These are phyloP conservation scores for Floccularia luteovirens DNA, from an alignment of 768 basidiomycete genomes.

Conservation along the genomic window DNA sequence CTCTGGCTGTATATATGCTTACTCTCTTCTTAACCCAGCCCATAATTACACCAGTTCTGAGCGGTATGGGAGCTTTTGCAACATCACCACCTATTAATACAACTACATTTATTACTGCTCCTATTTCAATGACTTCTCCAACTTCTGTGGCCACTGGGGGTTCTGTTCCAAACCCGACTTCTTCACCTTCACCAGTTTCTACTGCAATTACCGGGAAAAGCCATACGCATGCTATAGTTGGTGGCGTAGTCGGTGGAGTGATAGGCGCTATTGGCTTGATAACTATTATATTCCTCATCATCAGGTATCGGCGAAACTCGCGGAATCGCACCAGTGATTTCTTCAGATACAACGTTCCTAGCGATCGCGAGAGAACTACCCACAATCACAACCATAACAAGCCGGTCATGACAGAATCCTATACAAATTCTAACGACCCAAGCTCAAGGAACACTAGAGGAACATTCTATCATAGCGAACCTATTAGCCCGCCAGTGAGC, in stretches of 20 bases:
- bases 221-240: slow-evolving; percentile 10
- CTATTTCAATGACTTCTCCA: slow-evolving; percentile 3
- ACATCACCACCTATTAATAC: slow-evolving; percentile 13
- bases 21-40: slow-evolving; percentile 10
- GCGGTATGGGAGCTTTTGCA: slow-evolving; percentile 26
- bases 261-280: background rate
- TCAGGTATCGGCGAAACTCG: no score
- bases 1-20: background rate
- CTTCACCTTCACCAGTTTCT: slow-evolving; percentile 3
- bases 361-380: no score
- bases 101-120: slow-evolving; percentile 3
- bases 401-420: no score
- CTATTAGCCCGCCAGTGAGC: no score
- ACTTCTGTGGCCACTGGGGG: slow-evolving; percentile 1
- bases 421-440: no score
- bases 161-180: slow-evolving; percentile 7
- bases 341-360: no score
- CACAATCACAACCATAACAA: no score
- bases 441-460: no score
- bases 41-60: slow-evolving; percentile 13
- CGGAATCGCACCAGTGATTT: no score
- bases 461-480: no score
- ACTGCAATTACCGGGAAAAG: background rate
- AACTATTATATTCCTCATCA: background rate
- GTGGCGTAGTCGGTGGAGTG: slow-evolving; percentile 11